Evolutionary conservation across 495 filamentous ascomycete genomes (phyloP).

Genomic region (Hypoxylon fragiforme): DNA sequence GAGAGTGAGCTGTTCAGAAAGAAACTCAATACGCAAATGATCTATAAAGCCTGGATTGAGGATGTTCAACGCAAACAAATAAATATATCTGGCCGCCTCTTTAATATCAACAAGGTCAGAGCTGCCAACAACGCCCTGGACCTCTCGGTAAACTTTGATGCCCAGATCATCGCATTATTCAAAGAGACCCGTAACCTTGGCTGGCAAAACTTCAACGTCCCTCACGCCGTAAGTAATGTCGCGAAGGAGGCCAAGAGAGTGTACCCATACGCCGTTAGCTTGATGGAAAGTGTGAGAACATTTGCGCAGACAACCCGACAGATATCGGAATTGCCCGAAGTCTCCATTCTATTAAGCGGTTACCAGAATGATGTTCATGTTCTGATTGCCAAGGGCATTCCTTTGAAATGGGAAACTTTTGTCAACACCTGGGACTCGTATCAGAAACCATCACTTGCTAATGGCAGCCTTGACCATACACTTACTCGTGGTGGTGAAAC

Average conservation of each 20-base stretch:
- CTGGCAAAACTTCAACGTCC: constrained; percentile 90
- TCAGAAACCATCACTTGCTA: constrained; percentile 67
- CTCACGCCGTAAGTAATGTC: constrained; percentile 89
- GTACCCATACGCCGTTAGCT: constrained; percentile 93
- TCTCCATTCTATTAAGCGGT: constrained; percentile 82
- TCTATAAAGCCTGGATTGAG: constrained; percentile 92
- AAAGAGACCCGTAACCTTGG: constrained; percentile 97
- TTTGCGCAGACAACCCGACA: constrained; percentile 81
- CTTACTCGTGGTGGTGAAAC: constrained; percentile 69
- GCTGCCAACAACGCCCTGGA: constrained; percentile 84
- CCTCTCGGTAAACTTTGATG: constrained; percentile 92
- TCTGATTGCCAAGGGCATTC: constrained; percentile 81
- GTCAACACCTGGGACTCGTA: constrained; percentile 94
- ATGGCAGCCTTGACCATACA: constrained; percentile 62
- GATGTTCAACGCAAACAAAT: constrained; percentile 86
- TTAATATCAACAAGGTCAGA: constrained; percentile 84
- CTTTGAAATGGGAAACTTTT: constrained; percentile 94
- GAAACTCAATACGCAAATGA: constrained; percentile 89
- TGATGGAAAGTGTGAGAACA: constrained; percentile 96
- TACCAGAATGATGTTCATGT: constrained; percentile 85
- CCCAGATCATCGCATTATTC: constrained; percentile 94
- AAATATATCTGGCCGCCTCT: constrained; percentile 86
- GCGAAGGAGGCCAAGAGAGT: constrained; percentile 97
- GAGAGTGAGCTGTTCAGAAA: constrained; percentile 91
- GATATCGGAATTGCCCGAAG: constrained; percentile 80